phyloP scores from a whole-genome alignment of 805 yeast genomes.

The Teunomyces gatunensis region DNA sequence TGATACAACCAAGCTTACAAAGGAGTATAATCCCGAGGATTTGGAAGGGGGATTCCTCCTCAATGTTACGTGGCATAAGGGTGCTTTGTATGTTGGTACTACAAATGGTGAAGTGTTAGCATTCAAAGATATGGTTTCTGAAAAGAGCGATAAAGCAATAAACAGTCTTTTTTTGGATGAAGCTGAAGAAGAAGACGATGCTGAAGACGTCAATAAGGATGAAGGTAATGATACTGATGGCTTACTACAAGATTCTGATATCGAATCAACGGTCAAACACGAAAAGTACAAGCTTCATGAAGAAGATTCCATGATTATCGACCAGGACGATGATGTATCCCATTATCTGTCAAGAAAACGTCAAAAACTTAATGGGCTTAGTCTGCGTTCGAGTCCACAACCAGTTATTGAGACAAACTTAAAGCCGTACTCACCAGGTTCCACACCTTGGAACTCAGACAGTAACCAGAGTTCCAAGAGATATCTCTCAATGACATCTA shows the following conservation, averaged over 20 bases:
- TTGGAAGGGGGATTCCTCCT: slow-evolving; percentile 23
- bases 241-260: slow-evolving; percentile 12
- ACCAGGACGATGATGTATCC: slow-evolving; percentile 25
- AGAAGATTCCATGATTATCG: slow-evolving; percentile 37
- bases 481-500: slow-evolving; percentile 73
- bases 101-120: slow-evolving; percentile 38
- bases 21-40: slow-evolving; percentile 4
- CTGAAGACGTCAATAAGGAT: slow-evolving; percentile 22
- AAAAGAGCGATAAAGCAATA: neutral
- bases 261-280: slow-evolving; percentile 11
- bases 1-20: slow-evolving; percentile 9
- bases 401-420: slow-evolving; percentile 27
- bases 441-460: slow-evolving; percentile 67
- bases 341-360: slow-evolving; percentile 19
- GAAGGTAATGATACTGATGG: slow-evolving; percentile 21
- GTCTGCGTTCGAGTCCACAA: slow-evolving; percentile 25
- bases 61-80: slow-evolving; percentile 27
- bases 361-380: slow-evolving; percentile 17
- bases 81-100: slow-evolving; percentile 40
- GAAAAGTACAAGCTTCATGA: slow-evolving; percentile 15
- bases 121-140: slow-evolving; percentile 18
- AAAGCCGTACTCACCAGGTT: slow-evolving; percentile 79
- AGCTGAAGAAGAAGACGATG: slow-evolving; percentile 13
- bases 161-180: slow-evolving; percentile 12
- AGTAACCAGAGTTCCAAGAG: slow-evolving; percentile 44